Conservation (phyloP, 805 yeast species). For the Novakomyces olei region DNA sequence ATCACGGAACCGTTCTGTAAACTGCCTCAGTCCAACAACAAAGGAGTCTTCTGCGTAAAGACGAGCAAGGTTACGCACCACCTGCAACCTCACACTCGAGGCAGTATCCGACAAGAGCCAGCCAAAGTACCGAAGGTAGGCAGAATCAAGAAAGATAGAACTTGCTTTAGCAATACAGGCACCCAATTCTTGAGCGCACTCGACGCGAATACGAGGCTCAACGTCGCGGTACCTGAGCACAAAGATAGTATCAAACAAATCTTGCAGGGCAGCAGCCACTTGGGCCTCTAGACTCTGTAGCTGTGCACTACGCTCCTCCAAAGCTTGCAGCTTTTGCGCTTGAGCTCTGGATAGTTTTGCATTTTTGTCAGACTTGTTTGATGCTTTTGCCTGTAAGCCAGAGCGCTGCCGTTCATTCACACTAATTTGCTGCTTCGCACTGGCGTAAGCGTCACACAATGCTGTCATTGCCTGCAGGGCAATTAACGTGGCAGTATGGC, state of each 20-base stretch:
- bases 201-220: conserved; percentile 47
- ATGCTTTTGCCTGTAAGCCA: no score
- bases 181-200: conserved; percentile 42
- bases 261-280: no score
- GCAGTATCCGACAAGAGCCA: conserved; percentile 64
- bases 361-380: no score
- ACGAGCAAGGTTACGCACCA: conserved; percentile 30
- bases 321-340: no score
- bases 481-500: conserved; percentile 42
- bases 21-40: conserved; percentile 49
- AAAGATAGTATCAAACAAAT: conserved; percentile 43
- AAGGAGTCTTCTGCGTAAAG: conserved; percentile 25
- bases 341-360: no score
- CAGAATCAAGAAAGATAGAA: conserved; percentile 43
- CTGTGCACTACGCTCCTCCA: no score
- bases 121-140: conserved; percentile 56
- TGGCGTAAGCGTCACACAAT: conserved; percentile 28
- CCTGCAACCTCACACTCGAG: conserved; percentile 40
- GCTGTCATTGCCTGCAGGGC: conserved; percentile 38
- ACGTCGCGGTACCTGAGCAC: conserved; percentile 62
- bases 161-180: conserved; percentile 53
- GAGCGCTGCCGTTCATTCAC: no score
- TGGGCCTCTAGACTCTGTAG: no score
- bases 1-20: conserved; percentile 48
- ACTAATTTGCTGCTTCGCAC: no score